These are phyloP conservation scores for Beverwykella pulmonaria DNA, from an alignment of 495 filamentous ascomycete species.

Conservation along the genomic window DNA sequence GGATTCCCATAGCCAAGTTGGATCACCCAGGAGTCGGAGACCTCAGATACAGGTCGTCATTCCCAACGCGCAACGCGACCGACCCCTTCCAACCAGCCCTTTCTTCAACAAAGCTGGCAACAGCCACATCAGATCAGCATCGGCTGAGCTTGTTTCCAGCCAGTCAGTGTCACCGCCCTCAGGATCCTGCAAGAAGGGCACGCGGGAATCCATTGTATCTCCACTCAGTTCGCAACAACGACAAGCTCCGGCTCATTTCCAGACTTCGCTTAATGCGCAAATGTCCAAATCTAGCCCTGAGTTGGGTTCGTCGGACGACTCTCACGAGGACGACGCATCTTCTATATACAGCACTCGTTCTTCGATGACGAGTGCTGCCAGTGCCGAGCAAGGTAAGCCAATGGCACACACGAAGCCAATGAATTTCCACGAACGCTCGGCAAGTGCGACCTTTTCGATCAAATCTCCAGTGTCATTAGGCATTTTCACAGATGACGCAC, in stretches of 20 bases:
- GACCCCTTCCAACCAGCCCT: slow-evolving; percentile 30
- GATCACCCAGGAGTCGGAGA: slow-evolving; percentile 23
- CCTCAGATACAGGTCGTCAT: slow-evolving; percentile 43
- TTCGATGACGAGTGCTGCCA: slow-evolving; percentile 35
- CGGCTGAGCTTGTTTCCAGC: slow-evolving; percentile 10
- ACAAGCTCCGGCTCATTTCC: neutral
- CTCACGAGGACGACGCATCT: slow-evolving; percentile 31
- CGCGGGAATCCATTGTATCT: slow-evolving; percentile 27
- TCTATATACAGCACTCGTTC: slow-evolving; percentile 35
- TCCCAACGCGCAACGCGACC: slow-evolving; percentile 28
- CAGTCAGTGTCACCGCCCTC: slow-evolving; percentile 32
- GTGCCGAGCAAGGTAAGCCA: neutral
- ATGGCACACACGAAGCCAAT: neutral
- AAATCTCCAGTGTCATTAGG: slow-evolving; percentile 23
- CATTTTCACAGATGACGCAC: slow-evolving; percentile 24
- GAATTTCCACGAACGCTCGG: slow-evolving; percentile 25
- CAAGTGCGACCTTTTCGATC: slow-evolving; percentile 22
- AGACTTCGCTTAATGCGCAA: slow-evolving; percentile 3
- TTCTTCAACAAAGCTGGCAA: slow-evolving; percentile 19
- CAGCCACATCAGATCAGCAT: slow-evolving; percentile 15
- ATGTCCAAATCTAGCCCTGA: slow-evolving; percentile 4
- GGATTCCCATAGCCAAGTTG: slow-evolving; percentile 7
- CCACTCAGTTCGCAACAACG: slow-evolving; percentile 22
- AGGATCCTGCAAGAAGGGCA: slow-evolving; percentile 2
- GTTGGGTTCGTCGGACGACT: slow-evolving; percentile 28